Evolutionary conservation across 257 asterid species (phyloP).

Genomic region (Verbascum thapsus): DNA sequence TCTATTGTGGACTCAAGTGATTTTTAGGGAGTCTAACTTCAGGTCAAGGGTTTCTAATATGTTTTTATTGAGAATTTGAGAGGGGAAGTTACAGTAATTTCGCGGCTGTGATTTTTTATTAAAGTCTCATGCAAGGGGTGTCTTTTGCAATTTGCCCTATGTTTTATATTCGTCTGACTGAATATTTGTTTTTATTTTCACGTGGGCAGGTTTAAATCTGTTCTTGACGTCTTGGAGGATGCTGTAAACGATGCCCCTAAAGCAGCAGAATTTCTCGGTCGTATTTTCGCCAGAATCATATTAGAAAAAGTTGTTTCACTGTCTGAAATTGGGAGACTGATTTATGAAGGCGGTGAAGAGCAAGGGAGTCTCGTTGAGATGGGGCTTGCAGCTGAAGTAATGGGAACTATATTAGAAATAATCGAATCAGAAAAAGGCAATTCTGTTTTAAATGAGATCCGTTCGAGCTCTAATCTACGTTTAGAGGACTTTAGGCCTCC

Average conservation of each 20-base stretch:
- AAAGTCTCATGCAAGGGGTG: too few species aligned
- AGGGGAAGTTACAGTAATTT: too few species aligned
- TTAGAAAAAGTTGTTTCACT: constrained; percentile 48
- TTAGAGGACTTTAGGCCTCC: constrained; percentile 57
- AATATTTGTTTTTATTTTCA: constrained; percentile 1
- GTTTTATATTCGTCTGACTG: constrained; percentile 20
- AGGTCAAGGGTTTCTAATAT: too few species aligned
- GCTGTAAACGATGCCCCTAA: constrained; percentile 71
- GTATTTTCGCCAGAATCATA: constrained; percentile 46
- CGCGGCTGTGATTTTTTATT: too few species aligned
- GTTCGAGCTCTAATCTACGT: constrained; percentile 43
- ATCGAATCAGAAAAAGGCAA: constrained; percentile 64
- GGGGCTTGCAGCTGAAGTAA: constrained; percentile 67
- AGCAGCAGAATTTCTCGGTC: constrained; percentile 66
- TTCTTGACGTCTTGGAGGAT: constrained; percentile 59
- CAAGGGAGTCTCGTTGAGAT: constrained; percentile 51
- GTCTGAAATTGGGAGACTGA: constrained; percentile 46
- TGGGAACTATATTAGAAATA: constrained; percentile 46
- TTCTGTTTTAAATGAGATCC: constrained; percentile 50
- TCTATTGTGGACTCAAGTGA: too few species aligned
- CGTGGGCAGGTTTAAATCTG: constrained; percentile 58
- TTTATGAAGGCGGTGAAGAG: constrained; percentile 61
- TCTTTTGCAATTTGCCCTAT: not conserved
- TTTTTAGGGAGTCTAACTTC: too few species aligned
- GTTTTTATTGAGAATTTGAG: too few species aligned